Conservation (phyloP, 1,139 yeast genomes). For the Yarrowia galli region DNA sequence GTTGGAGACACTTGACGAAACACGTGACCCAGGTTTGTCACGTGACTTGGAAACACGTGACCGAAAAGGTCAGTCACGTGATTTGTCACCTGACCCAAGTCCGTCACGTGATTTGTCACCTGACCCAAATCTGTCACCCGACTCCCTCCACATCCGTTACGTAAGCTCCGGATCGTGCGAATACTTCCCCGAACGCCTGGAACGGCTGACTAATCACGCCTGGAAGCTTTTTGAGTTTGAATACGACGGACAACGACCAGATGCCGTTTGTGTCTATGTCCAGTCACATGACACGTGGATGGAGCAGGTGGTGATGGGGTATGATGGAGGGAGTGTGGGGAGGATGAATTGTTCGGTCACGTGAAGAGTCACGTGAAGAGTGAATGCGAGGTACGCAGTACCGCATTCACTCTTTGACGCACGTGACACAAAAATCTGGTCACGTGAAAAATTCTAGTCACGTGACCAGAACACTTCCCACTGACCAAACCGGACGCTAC, state of each 20-base stretch:
- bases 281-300: neutral
- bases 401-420: neutral
- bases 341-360: slow-evolving; percentile 2
- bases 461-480: too few relatives aligned
- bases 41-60: too few relatives aligned
- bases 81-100: neutral
- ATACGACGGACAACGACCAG: neutral
- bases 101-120: too few relatives aligned
- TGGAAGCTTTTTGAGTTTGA: slow-evolving; percentile 19
- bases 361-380: neutral
- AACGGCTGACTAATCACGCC: neutral
- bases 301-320: slow-evolving; percentile 16
- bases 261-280: slow-evolving; percentile 6
- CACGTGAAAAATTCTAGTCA: too few relatives aligned
- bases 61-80: neutral
- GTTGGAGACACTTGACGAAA: too few relatives aligned
- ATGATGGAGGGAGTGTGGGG: too few relatives aligned
- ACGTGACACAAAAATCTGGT: neutral
- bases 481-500: too few relatives aligned
- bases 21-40: neutral
- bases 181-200: neutral
- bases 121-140: neutral
- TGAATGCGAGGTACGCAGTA: neutral
- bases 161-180: neutral
- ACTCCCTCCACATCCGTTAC: neutral